Base-by-base conservation (phyloP, 1,284 basidiomycete species). In the Rhodotorula sp. region DNA sequence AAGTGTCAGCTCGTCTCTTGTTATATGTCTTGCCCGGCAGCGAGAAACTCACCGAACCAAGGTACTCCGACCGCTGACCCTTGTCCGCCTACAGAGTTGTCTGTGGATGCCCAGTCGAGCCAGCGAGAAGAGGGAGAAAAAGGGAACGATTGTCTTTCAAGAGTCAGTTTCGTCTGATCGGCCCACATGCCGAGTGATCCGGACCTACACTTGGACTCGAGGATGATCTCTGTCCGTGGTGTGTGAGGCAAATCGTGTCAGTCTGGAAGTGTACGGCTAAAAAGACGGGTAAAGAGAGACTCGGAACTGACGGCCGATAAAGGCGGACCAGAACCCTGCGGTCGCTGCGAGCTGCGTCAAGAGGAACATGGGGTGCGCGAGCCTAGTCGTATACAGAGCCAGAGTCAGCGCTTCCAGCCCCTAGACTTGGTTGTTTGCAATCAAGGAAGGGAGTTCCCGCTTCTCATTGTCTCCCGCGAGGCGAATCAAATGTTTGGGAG, bases 11-110 rank as follows among this genome's bases (percentile, higher is more conserved):
- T 48, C 46, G 18, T 37, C 37, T 37, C 37, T 12, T 33, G 33
- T 7, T 33, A 5, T 33, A 42, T 12, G 37, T 42, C 37, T 42
- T 42, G 10, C 37, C 37, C 37, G 10, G 37, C 37, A 42, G 37
- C 26, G 0, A 80, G 62, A 78, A 89, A 95, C 79, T 95, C 94
- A 77, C 87, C 89, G 82, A 97, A 99, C 95, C 95, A 98, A 61
- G 91, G 84, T 0, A 85, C 83, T 60, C 90, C 89, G 68, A 90
- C 90, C 5, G 77, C 78, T 14, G 74, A 75, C 2, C 77, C 77
- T n/a, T 62, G 55, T 44, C 73, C 71, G 49, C 64, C 67, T 30
- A 60, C 57, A 6, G 53, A 46, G 26, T 79, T 75, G 72, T 79
- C 74, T 75, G 65, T 30, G 17, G 12, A 10, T 7, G 37, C 37